Evolutionary conservation across 140 eudicot species (phyloP), one percentile per base, ranked within the genome.

Genomic region (Ambrosia hybrid): DNA sequence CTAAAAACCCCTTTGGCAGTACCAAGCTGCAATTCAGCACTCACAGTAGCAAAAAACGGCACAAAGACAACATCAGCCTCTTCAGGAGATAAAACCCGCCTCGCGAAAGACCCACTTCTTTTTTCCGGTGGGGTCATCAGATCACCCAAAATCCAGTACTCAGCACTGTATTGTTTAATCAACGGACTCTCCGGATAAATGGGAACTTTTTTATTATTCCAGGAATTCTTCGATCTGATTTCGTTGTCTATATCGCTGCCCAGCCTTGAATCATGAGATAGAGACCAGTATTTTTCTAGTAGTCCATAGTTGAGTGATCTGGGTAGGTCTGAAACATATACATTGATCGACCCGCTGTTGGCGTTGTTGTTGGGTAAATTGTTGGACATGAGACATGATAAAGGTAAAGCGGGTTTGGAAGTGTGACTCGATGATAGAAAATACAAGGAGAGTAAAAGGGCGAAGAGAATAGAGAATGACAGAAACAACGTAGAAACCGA

Each of bases 141-240:
- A 73, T 94, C 99, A 11, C 97, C 99, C 87, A 86, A 57, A 80
- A 94, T 86, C 99, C 97, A 94, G 61, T 94, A 94, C 85, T 94
- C 99, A 0, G 96, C 97, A 66, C 95, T 94, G 83, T 94, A 94
- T 85, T 94, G 97, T 63, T 94, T 94, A 67, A 94, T 94, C 81
- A 94, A 52, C 9, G 97, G 99, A 51, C 86, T 94, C 77, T 94
- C 96, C 2, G 97, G 96, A 72, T 90, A 94, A 0, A 72, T 75
- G 12, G 86, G 96, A 70, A 58, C 73, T 3, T 30, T 58, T 3
- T 52, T 57, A 55, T 4, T 76, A 63, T 76, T 81, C 82, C 78
- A 76, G 5, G 72, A 57, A 43, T 10, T 75, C 74, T 85, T 77
- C 26, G 64, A 84, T 52, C 94, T 68, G 43, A 92, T 85, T 71